Evolutionary conservation across 1,284 basidiomycete genomes (phyloP).

Genomic region (Phellinidium pouzarii): DNA sequence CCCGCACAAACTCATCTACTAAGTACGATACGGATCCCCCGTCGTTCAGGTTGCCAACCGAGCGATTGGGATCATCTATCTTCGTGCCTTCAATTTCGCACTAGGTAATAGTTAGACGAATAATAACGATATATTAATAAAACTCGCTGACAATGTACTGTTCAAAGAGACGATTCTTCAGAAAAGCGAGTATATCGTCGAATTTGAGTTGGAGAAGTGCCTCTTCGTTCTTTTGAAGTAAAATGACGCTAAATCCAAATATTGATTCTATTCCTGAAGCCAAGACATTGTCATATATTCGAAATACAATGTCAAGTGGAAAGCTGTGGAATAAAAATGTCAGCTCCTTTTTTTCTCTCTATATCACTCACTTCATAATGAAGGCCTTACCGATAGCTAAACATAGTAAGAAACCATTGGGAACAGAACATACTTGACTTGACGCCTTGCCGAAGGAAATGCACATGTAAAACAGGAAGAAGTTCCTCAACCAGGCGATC

Average conservation of each 20-base stretch:
- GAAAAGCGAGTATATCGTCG: constrained; percentile 78
- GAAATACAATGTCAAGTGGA: constrained; percentile 88
- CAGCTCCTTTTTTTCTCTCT: background rate
- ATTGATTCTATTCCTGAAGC: constrained; percentile 97
- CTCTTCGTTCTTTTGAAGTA: constrained; percentile 87
- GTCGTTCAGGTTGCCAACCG: constrained; percentile 11
- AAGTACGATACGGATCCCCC: constrained; percentile 38
- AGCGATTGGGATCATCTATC: constrained; percentile 17
- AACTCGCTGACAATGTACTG: constrained; percentile 52
- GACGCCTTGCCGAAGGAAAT: constrained; percentile 88
- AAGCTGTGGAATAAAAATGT: constrained; percentile 52
- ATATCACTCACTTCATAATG: constrained; percentile 2
- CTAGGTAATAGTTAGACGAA: constrained; percentile 20
- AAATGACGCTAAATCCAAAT: constrained; percentile 87
- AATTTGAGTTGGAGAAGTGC: constrained; percentile 74
- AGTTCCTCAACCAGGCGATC: constrained; percentile 92
- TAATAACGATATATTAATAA: constrained; percentile 1
- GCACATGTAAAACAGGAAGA: constrained; percentile 84
- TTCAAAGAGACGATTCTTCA: constrained; percentile 81
- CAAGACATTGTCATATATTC: constrained; percentile 92
- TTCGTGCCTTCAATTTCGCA: constrained; percentile 26
- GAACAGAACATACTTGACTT: constrained; percentile 97
- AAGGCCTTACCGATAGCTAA: constrained; percentile 77
- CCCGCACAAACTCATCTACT: constrained; percentile 78
- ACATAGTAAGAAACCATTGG: constrained; percentile 97